Percentiles rank a stretch among this genome's conserved stretches.
phyloP scores from a whole-genome alignment of 192 early-diverging fungal genomes.

The Dimargaris xerosporica region DNA sequence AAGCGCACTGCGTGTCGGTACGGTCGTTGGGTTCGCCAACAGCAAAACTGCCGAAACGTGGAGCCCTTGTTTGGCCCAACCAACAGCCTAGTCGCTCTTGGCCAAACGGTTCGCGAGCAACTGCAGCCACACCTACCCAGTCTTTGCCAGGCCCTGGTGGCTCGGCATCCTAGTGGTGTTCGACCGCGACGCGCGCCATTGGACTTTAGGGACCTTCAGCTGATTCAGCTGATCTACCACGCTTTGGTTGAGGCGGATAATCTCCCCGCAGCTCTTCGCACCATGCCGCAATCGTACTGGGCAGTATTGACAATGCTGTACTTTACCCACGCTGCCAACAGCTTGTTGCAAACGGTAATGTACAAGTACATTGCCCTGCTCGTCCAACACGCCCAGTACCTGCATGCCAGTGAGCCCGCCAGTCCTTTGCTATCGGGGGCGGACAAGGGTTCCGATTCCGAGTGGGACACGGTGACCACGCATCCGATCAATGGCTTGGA shows the following conservation, averaged over 20 bases:
- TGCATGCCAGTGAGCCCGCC: no score
- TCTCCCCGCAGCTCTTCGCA: neutral
- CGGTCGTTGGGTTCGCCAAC: conserved; percentile 9
- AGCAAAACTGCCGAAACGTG: neutral
- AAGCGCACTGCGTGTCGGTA: neutral
- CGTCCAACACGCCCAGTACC: conserved; percentile 1
- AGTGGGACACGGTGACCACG: no score
- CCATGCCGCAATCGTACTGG: neutral
- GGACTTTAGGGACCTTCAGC: conserved; percentile 1
- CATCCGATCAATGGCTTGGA: no score
- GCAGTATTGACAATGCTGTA: neutral
- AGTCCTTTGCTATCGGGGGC: no score
- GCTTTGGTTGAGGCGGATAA: conserved; percentile 5
- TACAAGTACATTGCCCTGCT: conserved; percentile 3
- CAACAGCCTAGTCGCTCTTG: neutral
- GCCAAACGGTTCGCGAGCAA: neutral
- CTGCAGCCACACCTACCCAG: neutral
- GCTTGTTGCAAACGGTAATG: neutral
- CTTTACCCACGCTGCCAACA: conserved; percentile 5
- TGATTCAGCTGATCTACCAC: conserved; percentile 6
- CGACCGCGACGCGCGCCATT: neutral
- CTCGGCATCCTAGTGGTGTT: neutral
- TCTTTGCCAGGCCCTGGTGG: neutral
- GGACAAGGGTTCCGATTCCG: no score
- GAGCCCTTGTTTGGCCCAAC: conserved; percentile 3